phyloP scores from a whole-genome alignment of 139 green algal species.

The Asterochloris sp. region DNA sequence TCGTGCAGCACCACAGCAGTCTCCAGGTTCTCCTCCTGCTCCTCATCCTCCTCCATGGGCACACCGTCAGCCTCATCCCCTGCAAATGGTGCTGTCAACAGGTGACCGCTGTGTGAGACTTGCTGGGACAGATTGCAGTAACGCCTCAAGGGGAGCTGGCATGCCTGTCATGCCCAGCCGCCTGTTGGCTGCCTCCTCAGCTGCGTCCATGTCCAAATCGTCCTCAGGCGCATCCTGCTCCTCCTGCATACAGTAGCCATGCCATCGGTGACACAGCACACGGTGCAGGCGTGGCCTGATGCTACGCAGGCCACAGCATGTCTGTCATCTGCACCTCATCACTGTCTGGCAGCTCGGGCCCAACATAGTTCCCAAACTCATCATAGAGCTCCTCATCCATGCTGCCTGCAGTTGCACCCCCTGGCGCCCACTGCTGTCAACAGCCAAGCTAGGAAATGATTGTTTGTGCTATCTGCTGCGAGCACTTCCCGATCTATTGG shows the following conservation, averaged over 20 bases:
- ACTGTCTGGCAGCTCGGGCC: slow-evolving; percentile 80
- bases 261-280: neutral
- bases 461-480: too few species aligned
- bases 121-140: neutral
- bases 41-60: slow-evolving; percentile 33
- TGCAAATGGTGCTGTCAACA: neutral
- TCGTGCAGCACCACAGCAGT: slow-evolving; percentile 87
- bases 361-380: slow-evolving; percentile 99
- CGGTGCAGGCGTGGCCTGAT: neutral
- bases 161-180: slow-evolving; percentile 35
- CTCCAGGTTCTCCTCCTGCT: slow-evolving; percentile 55
- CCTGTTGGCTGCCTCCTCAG: slow-evolving; percentile 36
- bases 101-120: neutral
- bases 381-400: slow-evolving; percentile 86
- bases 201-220: slow-evolving; percentile 48
- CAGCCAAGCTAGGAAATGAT: too few species aligned
- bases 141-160: neutral
- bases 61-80: neutral
- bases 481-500: too few species aligned
- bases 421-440: too few species aligned
- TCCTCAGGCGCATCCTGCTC: slow-evolving; percentile 42
- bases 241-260: neutral
- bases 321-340: slow-evolving; percentile 42
- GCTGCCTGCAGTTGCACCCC: neutral
- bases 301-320: neutral